Evolutionary conservation across 306 rosid species (phyloP), one percentile per base, ranked within the genome.

Genomic region (Hippophae tibetana): DNA sequence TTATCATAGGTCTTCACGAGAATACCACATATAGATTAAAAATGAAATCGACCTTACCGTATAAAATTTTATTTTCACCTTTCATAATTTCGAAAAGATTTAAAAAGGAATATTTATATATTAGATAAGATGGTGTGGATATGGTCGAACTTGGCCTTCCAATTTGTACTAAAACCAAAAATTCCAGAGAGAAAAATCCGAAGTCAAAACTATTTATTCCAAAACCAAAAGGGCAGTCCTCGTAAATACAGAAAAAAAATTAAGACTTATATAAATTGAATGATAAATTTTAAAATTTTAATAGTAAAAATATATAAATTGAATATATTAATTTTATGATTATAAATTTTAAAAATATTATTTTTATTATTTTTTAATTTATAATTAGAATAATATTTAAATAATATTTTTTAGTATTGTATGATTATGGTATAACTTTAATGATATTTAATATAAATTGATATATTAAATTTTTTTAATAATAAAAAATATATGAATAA

Each of bases 1-100:
- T 68, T 81, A 83, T 75, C 81, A 79, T 79, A 71, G 84, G 78
- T 14, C 14, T 49, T 73, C 73, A 74, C 68, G 61, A 72, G 43
- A 13, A 49, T 58, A 42, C 38, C 38, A 31, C 23, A 31, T 31
- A 1, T 31, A 31, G 38, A 65, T 54, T 51, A 58, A 62, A 46
- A 5, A 55, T 56, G 47, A 57, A 52, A 57, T 72, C n/a, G 65
- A 52, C 51, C 60, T 49, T 60, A 60, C 56, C 66, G 18, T 49
- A 58, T 41, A 18, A 53, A 9, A 1, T 9, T 57, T 38, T 47
- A 6, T 10, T 47, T 52, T 25, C 18, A 52, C 49, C 44, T 45
- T 67, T 59, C 46, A 52, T 43, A 67, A 58, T 42, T 59, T 67
- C 53, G 45, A 52, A 57, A 43, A 52, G 6, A 8, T 23, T 57